phyloP scores from a whole-genome alignment of 768 basidiomycete species.

The Gelatoporia subvermispora region DNA sequence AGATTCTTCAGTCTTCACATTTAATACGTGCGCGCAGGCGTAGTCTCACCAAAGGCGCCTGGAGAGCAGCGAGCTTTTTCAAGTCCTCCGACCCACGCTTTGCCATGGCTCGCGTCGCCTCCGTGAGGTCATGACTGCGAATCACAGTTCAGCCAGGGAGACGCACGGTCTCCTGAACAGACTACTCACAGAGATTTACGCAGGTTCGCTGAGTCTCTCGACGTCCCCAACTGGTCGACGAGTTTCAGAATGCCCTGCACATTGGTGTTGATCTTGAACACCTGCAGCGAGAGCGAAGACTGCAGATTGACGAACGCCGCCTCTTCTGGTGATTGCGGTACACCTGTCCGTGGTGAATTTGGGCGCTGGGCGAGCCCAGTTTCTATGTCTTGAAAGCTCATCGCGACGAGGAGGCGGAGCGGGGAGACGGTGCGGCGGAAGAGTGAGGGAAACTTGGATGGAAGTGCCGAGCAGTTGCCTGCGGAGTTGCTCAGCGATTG shows the following conservation, averaged over 20 bases:
- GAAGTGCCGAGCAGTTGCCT: too few species aligned
- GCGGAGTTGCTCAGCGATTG: too few species aligned
- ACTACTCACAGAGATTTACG: conserved; percentile 80
- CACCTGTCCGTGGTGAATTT: conserved; percentile 17
- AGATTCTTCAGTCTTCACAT: background rate
- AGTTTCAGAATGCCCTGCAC: conserved; percentile 92
- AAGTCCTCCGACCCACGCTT: conserved; percentile 91
- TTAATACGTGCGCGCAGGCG: background rate
- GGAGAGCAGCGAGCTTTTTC: conserved; percentile 78
- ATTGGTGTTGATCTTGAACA: conserved; percentile 98
- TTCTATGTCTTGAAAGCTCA: conserved; percentile 52
- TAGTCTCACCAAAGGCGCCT: conserved; percentile 52
- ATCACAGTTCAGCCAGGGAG: background rate
- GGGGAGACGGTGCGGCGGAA: background rate
- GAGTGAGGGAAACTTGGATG: background rate
- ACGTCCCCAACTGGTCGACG: conserved; percentile 93
- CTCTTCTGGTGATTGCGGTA: conserved; percentile 53
- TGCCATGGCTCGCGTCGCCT: conserved; percentile 90
- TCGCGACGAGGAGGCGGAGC: conserved; percentile 13
- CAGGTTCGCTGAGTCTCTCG: conserved; percentile 71
- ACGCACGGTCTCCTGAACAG: background rate
- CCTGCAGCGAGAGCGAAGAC: conserved; percentile 80
- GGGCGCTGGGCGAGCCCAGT: conserved; percentile 33
- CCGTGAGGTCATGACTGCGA: conserved; percentile 85
- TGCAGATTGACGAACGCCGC: conserved; percentile 72